phyloP scores from a whole-genome alignment of 2,329 filamentous ascomycete genomes.

The Aureobasidium sp. region DNA sequence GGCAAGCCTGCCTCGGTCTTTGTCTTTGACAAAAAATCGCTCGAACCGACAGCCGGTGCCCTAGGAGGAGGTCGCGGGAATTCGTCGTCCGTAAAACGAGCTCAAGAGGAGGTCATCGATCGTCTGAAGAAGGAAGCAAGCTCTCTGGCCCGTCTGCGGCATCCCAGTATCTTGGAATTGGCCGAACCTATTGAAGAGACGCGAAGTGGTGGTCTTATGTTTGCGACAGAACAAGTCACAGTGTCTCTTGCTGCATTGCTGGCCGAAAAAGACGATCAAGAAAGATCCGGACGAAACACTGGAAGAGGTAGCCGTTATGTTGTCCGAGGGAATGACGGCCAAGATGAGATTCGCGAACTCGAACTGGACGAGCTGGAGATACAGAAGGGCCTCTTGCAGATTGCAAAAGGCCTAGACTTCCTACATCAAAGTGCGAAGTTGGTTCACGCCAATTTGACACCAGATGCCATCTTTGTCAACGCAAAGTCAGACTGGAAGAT shows the following conservation, averaged over 20 bases:
- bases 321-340: conserved; percentile 69
- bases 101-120: conserved; percentile 84
- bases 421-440: conserved; percentile 90
- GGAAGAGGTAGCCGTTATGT: conserved; percentile 72
- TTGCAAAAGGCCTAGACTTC: conserved; percentile 91
- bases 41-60: conserved; percentile 60
- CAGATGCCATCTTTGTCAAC: conserved; percentile 89
- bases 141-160: conserved; percentile 76
- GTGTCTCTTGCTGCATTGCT: conserved; percentile 77
- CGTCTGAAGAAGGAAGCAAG: conserved; percentile 86
- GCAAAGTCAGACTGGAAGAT: conserved; percentile 99
- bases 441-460: conserved; percentile 89
- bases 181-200: conserved; percentile 95
- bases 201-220: conserved; percentile 83
- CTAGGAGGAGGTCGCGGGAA: conserved; percentile 54
- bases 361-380: conserved; percentile 97
- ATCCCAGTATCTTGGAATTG: conserved; percentile 86
- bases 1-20: conserved; percentile 86
- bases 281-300: conserved; percentile 60
- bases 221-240: conserved; percentile 87
- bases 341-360: conserved; percentile 62
- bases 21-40: conserved; percentile 81
- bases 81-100: conserved; percentile 65
- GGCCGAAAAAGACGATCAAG: conserved; percentile 83
- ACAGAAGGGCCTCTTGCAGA: conserved; percentile 88